Percentiles rank a stretch among this genome's conserved stretches.
Conservation (phyloP, 208 protist genomes). For the Crithidia mellificae region DNA sequence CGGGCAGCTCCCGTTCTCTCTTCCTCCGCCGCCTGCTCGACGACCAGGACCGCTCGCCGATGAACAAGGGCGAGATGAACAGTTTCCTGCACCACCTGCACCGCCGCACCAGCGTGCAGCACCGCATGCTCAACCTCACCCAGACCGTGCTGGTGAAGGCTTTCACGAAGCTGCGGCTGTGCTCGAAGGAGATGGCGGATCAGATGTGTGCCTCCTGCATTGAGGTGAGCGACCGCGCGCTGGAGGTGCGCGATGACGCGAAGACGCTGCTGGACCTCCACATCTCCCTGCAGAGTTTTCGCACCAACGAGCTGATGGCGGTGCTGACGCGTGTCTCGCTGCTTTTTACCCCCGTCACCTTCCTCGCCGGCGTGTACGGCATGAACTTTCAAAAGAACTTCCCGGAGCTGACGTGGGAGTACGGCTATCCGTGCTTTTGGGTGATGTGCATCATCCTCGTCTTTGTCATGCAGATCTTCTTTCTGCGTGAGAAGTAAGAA, state of each 20-base stretch:
- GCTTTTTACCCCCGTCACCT: slow-evolving; percentile 88
- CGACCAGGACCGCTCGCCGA: slow-evolving; percentile 37
- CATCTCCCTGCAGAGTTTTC: slow-evolving; percentile 81
- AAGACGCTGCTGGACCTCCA: slow-evolving; percentile 84
- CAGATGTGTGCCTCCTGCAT: slow-evolving; percentile 78
- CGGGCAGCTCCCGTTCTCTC: slow-evolving; percentile 65
- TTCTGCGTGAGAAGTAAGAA: slow-evolving; percentile 33
- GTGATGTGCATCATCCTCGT: slow-evolving; percentile 53
- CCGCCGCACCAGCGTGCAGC: slow-evolving; percentile 82
- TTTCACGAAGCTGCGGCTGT: slow-evolving; percentile 78
- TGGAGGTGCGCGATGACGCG: slow-evolving; percentile 83
- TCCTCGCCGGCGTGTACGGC: slow-evolving; percentile 87
- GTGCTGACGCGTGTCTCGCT: slow-evolving; percentile 85
- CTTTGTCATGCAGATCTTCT: slow-evolving; percentile 62
- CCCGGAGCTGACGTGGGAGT: slow-evolving; percentile 72
- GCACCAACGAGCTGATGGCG: slow-evolving; percentile 88
- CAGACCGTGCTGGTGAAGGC: slow-evolving; percentile 63
- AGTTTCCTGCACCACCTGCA: slow-evolving; percentile 87
- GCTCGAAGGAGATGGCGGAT: slow-evolving; percentile 68
- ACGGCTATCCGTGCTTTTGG: slow-evolving; percentile 79
- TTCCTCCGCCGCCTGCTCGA: slow-evolving; percentile 78
- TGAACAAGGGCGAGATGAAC: slow-evolving; percentile 83
- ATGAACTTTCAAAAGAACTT: slow-evolving; percentile 89
- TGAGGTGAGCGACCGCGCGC: slow-evolving; percentile 70
- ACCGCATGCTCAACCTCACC: slow-evolving; percentile 78